Evolutionary conservation across 306 rosid species (phyloP).

Genomic region (Amphicarpaea edgeworthii): DNA sequence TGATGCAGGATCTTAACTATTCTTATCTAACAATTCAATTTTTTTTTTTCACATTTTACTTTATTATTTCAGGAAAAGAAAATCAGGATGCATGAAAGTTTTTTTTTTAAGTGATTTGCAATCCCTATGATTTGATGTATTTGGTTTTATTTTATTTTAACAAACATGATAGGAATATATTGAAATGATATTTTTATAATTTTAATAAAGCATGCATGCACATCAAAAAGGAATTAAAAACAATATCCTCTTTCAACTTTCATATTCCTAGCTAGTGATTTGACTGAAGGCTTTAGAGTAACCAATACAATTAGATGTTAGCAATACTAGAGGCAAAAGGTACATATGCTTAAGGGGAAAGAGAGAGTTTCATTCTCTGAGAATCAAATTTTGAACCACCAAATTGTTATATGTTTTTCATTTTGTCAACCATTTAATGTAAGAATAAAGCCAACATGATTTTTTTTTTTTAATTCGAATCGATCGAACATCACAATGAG

Average conservation of each 20-base stretch:
- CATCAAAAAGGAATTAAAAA: neutral
- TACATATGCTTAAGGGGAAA: slow-evolving; percentile 31
- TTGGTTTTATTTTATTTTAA: too few relatives aligned
- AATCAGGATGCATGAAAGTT: neutral
- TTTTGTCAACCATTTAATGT: slow-evolving; percentile 11
- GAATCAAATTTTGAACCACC: slow-evolving; percentile 30
- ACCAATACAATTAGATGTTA: slow-evolving; percentile 31
- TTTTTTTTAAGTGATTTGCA: neutral
- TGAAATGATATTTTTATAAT: neutral
- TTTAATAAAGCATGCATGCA: neutral
- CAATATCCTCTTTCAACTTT: neutral
- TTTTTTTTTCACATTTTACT: neutral
- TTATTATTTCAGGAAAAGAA: neutral
- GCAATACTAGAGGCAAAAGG: slow-evolving; percentile 34
- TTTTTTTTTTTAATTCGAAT: slow-evolving; percentile 20
- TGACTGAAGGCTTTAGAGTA: slow-evolving; percentile 9
- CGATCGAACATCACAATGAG: slow-evolving; percentile 30
- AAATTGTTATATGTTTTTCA: neutral
- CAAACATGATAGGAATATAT: neutral
- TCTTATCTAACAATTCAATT: neutral
- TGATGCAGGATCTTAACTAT: neutral
- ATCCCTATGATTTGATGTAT: neutral
- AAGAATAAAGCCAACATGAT: slow-evolving; percentile 33
- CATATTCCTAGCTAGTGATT: neutral
- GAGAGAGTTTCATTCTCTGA: slow-evolving; percentile 6